Evolutionary conservation across 768 basidiomycete genomes (phyloP).

Genomic region (Cytidiella melzeri): DNA sequence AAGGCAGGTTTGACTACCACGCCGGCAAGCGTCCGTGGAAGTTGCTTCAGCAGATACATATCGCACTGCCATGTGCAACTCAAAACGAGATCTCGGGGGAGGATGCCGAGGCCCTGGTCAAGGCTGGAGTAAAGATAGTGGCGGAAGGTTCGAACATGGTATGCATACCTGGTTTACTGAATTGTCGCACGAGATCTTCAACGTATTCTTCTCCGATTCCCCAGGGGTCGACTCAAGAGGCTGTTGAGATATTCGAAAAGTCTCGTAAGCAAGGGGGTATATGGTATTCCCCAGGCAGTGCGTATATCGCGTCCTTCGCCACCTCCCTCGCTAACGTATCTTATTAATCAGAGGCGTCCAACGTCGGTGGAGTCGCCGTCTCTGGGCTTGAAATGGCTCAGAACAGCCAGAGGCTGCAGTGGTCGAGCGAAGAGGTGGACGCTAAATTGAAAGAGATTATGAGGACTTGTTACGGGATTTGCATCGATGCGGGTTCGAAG

Average conservation of each 20-base stretch:
- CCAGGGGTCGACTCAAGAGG: constrained; percentile 63
- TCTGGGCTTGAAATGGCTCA: constrained; percentile 79
- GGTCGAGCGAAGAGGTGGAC: constrained; percentile 62
- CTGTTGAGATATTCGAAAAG: constrained; percentile 65
- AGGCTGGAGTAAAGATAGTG: constrained; percentile 62
- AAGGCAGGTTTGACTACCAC: constrained; percentile 40
- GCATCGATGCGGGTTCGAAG: constrained; percentile 49
- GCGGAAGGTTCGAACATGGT: constrained; percentile 76
- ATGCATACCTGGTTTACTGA: neutral
- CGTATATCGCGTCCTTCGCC: constrained; percentile 15
- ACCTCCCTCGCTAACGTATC: neutral
- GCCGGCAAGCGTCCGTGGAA: constrained; percentile 64
- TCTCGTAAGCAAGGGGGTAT: constrained; percentile 46
- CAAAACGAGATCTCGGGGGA: constrained; percentile 66
- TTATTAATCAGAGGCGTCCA: constrained; percentile 38
- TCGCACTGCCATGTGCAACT: constrained; percentile 65
- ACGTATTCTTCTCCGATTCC: no score
- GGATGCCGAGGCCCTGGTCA: constrained; percentile 65
- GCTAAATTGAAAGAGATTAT: constrained; percentile 65
- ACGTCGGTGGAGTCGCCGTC: constrained; percentile 73
- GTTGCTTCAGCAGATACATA: constrained; percentile 53
- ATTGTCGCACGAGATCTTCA: neutral
- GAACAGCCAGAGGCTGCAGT: constrained; percentile 62
- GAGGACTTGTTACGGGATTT: constrained; percentile 56
- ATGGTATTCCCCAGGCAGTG: constrained; percentile 75